phyloP scores from a whole-genome alignment of 75 land plant genomes.

The Picea glauca region DNA sequence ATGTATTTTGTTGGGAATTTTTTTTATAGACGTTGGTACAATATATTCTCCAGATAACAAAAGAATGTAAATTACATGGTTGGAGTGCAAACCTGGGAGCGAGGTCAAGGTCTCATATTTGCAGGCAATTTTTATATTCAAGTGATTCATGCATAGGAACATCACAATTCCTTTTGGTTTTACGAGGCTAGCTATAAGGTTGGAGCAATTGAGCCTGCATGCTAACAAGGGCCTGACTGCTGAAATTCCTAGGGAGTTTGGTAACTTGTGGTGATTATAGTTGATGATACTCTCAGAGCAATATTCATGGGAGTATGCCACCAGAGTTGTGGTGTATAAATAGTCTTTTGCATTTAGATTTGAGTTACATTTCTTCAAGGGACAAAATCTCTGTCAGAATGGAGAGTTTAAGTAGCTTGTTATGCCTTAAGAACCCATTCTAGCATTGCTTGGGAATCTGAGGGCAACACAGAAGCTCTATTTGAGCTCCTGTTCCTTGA shows the following conservation, averaged over 20 bases:
- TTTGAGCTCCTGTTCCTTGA: slow-evolving; percentile 52
- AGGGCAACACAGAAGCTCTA: slow-evolving; percentile 57
- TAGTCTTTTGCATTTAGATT: slow-evolving; percentile 50
- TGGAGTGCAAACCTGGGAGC: slow-evolving; percentile 44
- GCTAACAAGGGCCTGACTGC: slow-evolving; percentile 57
- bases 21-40: no score
- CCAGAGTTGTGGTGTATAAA: slow-evolving; percentile 24
- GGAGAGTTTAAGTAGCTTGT: slow-evolving; percentile 46
- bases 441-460: slow-evolving; percentile 49
- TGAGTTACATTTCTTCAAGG: slow-evolving; percentile 57
- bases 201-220: slow-evolving; percentile 58
- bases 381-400: slow-evolving; percentile 49
- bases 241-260: slow-evolving; percentile 53
- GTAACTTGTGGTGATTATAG: slow-evolving; percentile 48
- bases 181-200: slow-evolving; percentile 18
- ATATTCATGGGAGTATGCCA: slow-evolving; percentile 58
- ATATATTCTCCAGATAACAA: no score
- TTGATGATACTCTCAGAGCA: slow-evolving; percentile 64
- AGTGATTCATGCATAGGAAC: slow-evolving; percentile 46
- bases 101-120: slow-evolving; percentile 39
- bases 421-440: slow-evolving; percentile 55
- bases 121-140: slow-evolving; percentile 54
- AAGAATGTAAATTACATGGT: no score
- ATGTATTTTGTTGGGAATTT: no score
- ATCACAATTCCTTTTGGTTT: slow-evolving; percentile 22